phyloP scores from a whole-genome alignment of 306 rosid species.

The Pterocarpus santalinus region DNA sequence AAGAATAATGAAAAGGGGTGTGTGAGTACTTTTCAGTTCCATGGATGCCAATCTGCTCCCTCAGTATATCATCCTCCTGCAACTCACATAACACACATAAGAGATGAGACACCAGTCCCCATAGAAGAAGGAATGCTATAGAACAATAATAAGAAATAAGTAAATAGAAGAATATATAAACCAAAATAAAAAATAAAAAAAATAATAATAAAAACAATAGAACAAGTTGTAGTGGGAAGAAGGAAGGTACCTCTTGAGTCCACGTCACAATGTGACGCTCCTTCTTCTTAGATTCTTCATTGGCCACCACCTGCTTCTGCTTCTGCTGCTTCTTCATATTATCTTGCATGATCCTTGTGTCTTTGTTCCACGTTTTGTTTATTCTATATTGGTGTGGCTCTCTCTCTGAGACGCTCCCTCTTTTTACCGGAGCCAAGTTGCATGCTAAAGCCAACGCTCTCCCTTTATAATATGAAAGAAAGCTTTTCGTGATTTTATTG shows the following conservation, averaged over 20 bases:
- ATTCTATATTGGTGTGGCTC: conserved; percentile 46
- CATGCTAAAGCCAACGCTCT: conserved; percentile 77
- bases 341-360: conserved; percentile 63
- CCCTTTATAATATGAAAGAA: conserved; percentile 49
- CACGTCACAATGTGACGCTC: conserved; percentile 99
- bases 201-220: neutral
- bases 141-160: neutral
- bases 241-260: conserved; percentile 83
- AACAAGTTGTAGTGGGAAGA: conserved; percentile 13
- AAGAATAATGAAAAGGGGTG: conserved; percentile 35
- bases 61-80: conserved; percentile 97
- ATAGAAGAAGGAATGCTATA: neutral
- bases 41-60: conserved; percentile 81
- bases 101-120: conserved; percentile 39
- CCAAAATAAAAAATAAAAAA: neutral
- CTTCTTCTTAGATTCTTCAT: conserved; percentile 95
- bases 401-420: conserved; percentile 78
- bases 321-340: conserved; percentile 53
- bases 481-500: conserved; percentile 37
- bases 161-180: conserved; percentile 17
- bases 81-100: conserved; percentile 52
- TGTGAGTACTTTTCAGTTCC: conserved; percentile 91
- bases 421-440: conserved; percentile 72
- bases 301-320: conserved; percentile 52
- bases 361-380: conserved; percentile 13